Base-by-base conservation (phyloP, 2,329 filamentous ascomycete genomes). In the Neonectria hederae region DNA sequence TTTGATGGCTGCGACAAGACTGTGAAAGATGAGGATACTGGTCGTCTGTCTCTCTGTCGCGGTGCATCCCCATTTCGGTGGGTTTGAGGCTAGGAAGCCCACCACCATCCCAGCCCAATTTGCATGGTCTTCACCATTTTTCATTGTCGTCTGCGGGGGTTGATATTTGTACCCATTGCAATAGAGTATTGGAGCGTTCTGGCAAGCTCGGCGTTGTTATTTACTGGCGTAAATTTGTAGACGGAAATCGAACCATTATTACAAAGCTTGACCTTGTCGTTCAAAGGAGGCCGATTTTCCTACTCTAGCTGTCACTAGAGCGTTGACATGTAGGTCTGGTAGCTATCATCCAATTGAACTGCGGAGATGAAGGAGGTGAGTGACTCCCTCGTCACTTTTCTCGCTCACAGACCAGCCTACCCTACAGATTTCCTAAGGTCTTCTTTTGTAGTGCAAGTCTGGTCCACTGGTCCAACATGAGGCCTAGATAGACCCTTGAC, bases 91-190 rank as follows among this genome's bases (percentile, higher is more conserved):
- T 28, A 30, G n/a, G 28, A 22, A 32, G 26, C 48, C 48, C 26
- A 51, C 26, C 26, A 35, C 10, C 38, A 22, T 11, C 22, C 19
- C 28, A 51, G 28, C 45, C 45, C 24, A 49, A 49, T 51, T 32
- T 51, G 48, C 48, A 35, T 51, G 48, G 48, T 51, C 48, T 32
- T 51, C 48, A 51, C 48, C 48, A 32, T 51, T 51, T 42, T 21
- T 51, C 10, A 28, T 51, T 30, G 38, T 42, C 38, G 35, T 51
- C 28, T 51, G 26, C 28, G n/a, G 48, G n/a, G 48, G n/a, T 32
- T 11, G n/a, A 26, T 48, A 32, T 35, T 9, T 21, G 48, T 32
- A 21, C 48, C 28, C 11, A 7, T 51, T 13, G 26, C 26, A 51
- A 35, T 32, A 51, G n/a, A 51, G 11, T 32, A 51, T 21, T 51